Percentiles rank a stretch among this genome's conserved stretches.
Evolutionary conservation across 2,329 filamentous ascomycete species (phyloP).

Genomic region (Fusarium xylarioides): DNA sequence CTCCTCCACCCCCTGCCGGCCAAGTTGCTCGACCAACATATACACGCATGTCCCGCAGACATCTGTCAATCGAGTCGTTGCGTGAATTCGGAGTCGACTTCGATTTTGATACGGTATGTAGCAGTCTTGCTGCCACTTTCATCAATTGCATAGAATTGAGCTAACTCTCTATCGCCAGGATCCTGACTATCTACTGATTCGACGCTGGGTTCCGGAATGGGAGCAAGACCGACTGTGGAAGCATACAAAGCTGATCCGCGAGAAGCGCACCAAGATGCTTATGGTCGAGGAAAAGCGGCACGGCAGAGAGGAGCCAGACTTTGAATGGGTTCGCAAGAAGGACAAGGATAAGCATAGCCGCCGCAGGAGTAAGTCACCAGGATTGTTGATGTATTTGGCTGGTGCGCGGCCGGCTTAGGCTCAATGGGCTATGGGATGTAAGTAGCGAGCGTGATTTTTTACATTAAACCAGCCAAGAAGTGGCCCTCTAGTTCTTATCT

Average conservation of each 20-base stretch:
- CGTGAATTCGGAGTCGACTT: constrained; percentile 65
- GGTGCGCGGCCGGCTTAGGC: constrained; percentile 56
- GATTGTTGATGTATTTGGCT: constrained; percentile 66
- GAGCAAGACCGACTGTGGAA: constrained; percentile 78
- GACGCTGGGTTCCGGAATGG: constrained; percentile 75
- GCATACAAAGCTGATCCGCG: constrained; percentile 73
- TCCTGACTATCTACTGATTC: constrained; percentile 76
- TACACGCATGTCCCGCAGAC: constrained; percentile 69
- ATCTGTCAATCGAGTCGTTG: constrained; percentile 71
- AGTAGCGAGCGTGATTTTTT: background rate
- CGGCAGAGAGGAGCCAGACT: constrained; percentile 56
- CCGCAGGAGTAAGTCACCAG: constrained; percentile 67
- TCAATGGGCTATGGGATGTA: background rate
- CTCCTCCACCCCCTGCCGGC: background rate
- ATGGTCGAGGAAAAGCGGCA: constrained; percentile 58
- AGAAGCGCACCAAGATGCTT: constrained; percentile 59
- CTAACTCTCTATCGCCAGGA: constrained; percentile 60
- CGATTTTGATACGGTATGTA: constrained; percentile 64
- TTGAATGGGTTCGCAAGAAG: constrained; percentile 68
- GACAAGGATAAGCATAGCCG: constrained; percentile 57
- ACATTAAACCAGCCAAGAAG: constrained; percentile 5
- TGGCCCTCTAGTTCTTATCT: constrained; percentile 17
- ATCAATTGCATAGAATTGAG: background rate
- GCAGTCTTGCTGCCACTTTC: background rate
- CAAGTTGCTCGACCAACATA: constrained; percentile 60